Percentiles rank a stretch among this genome's conserved stretches.
phyloP scores from a whole-genome alignment of 2,329 filamentous ascomycete species.

The Escovopsis sp. region DNA sequence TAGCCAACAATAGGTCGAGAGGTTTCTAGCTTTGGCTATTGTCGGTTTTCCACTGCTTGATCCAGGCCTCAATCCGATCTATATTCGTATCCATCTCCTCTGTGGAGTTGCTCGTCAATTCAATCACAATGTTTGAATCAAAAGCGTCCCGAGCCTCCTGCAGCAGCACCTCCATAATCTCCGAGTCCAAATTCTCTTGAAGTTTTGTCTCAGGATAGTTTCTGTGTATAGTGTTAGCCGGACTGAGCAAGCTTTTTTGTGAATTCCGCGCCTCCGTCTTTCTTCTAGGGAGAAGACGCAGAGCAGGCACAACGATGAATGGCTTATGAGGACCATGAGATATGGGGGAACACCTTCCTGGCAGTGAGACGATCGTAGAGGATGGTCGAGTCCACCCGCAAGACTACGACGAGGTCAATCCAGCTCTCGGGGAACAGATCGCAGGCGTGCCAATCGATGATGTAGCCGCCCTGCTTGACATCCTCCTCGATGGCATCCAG shows the following conservation, averaged over 20 bases:
- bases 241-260: too few relatives aligned
- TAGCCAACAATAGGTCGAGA: too few relatives aligned
- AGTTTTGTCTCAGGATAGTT: constrained; percentile 78
- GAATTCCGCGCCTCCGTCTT: too few relatives aligned
- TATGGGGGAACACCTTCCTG: not conserved
- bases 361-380: constrained; percentile 73
- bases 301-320: too few relatives aligned
- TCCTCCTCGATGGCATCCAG: constrained; percentile 82
- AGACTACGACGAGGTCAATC: constrained; percentile 88
- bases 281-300: too few relatives aligned
- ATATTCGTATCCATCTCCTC: constrained; percentile 85
- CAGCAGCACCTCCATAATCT: constrained; percentile 91
- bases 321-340: not conserved
- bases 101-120: constrained; percentile 65
- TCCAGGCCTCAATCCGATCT: constrained; percentile 69
- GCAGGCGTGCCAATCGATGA: constrained; percentile 97
- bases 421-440: constrained; percentile 86
- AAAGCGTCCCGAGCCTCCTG: constrained; percentile 84
- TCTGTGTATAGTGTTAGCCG: constrained; percentile 16
- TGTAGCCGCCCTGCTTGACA: constrained; percentile 61
- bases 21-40: constrained; percentile 11
- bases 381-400: constrained; percentile 64
- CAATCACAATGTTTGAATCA: constrained; percentile 75
- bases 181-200: constrained; percentile 89
- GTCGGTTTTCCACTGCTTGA: constrained; percentile 67